Base-by-base conservation (phyloP, 345 rosid species). In the Carallia pectinifolia region DNA sequence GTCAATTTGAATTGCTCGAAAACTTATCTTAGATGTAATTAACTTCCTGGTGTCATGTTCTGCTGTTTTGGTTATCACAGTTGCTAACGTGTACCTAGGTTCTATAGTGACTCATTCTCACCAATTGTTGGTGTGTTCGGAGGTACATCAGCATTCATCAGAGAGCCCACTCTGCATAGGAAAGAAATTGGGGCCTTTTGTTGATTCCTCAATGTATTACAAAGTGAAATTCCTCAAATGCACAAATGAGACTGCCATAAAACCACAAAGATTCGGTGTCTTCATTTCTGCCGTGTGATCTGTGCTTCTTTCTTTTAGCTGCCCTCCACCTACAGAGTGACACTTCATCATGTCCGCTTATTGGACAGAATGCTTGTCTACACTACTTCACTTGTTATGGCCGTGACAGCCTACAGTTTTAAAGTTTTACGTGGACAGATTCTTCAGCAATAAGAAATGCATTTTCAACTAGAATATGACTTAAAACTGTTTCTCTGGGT, bases 61-160 rank as follows among this genome's bases (percentile, higher is more conserved):
- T 36, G 16, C 33, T 10, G 17, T 55, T 10, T 71, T 38, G 34
- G 36, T 72, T 13, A 12, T 29, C 53, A 4, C 65, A 72, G 65
- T 47, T 27, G 37, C 56, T 33, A 48, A 18, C 31, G 48, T 12
- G 18, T 34, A 19, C 37, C 8, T 15, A 2, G 31, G 36, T 36
- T 50, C 37, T 13, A 7, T 6, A 1, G 62, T 36, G 18, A 6
- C 73, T 30, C 27, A 29, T 40, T 62, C 37, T 71, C 17, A 52
- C 60, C 52, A 18, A 29, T 58, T 38, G 29, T 54, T 29, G 74
- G 64, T 56, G 69, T 39, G 10, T 39, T 55, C 7, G 55, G 17
- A 39, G 39, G 36, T 33, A 33, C 34, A 12, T 44, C 50, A 0
- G 50, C 50, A 12, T 44, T 44, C 16, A 15, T 44, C 16, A 12